phyloP scores from a whole-genome alignment of 1,284 basidiomycete genomes.

The Malassezia sp. region DNA sequence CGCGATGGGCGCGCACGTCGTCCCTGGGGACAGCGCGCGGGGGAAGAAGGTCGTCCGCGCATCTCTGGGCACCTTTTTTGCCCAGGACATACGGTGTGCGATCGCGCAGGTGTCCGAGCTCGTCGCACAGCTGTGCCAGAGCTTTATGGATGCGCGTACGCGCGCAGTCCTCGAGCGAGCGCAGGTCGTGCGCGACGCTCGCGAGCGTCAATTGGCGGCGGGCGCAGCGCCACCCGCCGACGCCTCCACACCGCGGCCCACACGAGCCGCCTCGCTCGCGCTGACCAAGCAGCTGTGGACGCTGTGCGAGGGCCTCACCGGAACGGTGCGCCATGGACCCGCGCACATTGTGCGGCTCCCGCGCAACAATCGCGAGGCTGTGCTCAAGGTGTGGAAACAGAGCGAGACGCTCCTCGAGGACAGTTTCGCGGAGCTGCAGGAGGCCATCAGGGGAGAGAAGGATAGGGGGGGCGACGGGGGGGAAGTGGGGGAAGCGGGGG shows the following conservation, averaged over 20 bases:
- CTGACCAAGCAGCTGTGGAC: slow-evolving; percentile 14
- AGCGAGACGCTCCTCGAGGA: slow-evolving; percentile 26
- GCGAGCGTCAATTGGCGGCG: no score
- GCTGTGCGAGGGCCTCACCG: slow-evolving; percentile 4
- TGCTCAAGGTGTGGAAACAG: slow-evolving; percentile 23
- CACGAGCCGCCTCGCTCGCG: background rate
- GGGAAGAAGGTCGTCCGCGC: slow-evolving; percentile 19
- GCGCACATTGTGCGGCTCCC: slow-evolving; percentile 17
- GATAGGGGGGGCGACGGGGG: slow-evolving; percentile 2
- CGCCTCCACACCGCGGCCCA: background rate
- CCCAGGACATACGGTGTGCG: slow-evolving; percentile 21
- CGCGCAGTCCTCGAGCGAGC: slow-evolving; percentile 23
- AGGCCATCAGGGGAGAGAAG: slow-evolving; percentile 15
- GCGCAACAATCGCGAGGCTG: slow-evolving; percentile 27
- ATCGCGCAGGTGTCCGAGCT: slow-evolving; percentile 23
- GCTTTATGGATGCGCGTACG: slow-evolving; percentile 26
- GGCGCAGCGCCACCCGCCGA: background rate
- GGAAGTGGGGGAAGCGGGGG: slow-evolving; percentile 18
- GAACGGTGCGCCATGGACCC: background rate
- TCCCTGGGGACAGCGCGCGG: slow-evolving; percentile 23
- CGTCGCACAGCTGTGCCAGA: slow-evolving; percentile 31
- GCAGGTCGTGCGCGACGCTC: slow-evolving; percentile 20
- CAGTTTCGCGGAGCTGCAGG: slow-evolving; percentile 24
- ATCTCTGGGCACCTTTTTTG: slow-evolving; percentile 27
- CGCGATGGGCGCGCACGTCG: slow-evolving; percentile 26